phyloP scores from a whole-genome alignment of 345 rosid species.

The Euphorbia lathyris region DNA sequence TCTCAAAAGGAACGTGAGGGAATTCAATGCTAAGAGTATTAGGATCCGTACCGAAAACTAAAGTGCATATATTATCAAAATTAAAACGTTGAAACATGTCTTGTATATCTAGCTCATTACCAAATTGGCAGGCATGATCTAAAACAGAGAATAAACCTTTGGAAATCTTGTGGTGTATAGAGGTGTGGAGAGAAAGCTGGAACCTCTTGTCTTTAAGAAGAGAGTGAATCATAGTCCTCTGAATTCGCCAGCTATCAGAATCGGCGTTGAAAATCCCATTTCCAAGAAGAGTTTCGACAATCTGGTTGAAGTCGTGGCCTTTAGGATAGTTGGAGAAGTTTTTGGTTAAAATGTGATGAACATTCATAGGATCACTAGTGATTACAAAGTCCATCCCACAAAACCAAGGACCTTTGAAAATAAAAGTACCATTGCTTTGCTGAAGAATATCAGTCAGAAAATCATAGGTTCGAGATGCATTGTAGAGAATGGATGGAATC shows the following conservation, averaged over 20 bases:
- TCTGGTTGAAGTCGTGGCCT: constrained; percentile 11
- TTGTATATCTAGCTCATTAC: background rate
- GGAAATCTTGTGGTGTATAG: constrained; percentile 4
- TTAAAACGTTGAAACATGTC: constrained; percentile 25
- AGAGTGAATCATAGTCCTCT: constrained; percentile 2
- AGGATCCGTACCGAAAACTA: constrained; percentile 24
- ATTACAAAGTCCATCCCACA: constrained; percentile 9
- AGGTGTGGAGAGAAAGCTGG: background rate
- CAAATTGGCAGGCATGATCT: background rate
- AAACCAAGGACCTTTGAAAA: constrained; percentile 24
- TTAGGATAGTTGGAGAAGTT: constrained; percentile 22
- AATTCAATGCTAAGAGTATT: constrained; percentile 6
- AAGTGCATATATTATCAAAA: constrained; percentile 23
- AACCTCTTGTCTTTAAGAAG: constrained; percentile 1
- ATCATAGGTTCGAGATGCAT: background rate
- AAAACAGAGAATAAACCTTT: background rate
- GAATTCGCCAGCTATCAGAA: constrained; percentile 15
- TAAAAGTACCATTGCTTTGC: constrained; percentile 4
- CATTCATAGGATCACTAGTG: constrained; percentile 22
- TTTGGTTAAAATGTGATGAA: constrained; percentile 11
- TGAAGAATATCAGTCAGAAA: background rate
- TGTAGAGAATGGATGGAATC: constrained; percentile 7
- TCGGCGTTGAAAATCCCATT: background rate
- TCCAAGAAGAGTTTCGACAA: constrained; percentile 16
- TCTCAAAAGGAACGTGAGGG: background rate